Conservation (phyloP, 352 stramenopile species). For the Heterotrichella gracilis region DNA sequence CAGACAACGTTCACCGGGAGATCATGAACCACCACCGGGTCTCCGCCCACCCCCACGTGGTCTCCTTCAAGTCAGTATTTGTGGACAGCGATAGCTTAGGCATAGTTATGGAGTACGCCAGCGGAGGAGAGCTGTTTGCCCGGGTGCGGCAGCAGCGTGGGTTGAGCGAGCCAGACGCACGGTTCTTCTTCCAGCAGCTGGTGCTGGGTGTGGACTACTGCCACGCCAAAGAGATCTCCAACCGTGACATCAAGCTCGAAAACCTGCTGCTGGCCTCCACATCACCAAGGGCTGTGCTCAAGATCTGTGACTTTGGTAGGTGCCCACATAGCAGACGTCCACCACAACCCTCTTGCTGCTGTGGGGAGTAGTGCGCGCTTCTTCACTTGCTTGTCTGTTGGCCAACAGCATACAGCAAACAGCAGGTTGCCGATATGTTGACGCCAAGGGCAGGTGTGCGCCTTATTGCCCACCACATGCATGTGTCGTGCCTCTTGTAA, state of each 20-base stretch:
- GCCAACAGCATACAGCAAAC: no score
- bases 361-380: no score
- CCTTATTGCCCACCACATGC: no score
- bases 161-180: conserved; percentile 22
- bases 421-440: no score
- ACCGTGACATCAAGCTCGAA: conserved; percentile 48
- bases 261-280: conserved; percentile 48
- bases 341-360: no score
- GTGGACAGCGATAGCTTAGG: conserved; percentile 27
- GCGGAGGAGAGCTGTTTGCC: conserved; percentile 39
- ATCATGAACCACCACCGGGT: conserved; percentile 9
- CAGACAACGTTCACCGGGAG: no score
- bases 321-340: no score
- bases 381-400: no score
- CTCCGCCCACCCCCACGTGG: not conserved
- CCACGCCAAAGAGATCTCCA: conserved; percentile 38
- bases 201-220: conserved; percentile 41
- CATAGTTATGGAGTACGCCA: conserved; percentile 67
- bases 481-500: no score
- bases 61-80: not conserved
- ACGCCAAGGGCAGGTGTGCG: no score
- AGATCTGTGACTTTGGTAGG: conserved; percentile 59
- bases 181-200: conserved; percentile 31
- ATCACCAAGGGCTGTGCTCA: conserved; percentile 42
- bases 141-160: conserved; percentile 20